Percentiles rank a stretch among this genome's conserved stretches.
Conservation (phyloP, 2,329 filamentous ascomycete species). For the Lachnum nothofagi region DNA sequence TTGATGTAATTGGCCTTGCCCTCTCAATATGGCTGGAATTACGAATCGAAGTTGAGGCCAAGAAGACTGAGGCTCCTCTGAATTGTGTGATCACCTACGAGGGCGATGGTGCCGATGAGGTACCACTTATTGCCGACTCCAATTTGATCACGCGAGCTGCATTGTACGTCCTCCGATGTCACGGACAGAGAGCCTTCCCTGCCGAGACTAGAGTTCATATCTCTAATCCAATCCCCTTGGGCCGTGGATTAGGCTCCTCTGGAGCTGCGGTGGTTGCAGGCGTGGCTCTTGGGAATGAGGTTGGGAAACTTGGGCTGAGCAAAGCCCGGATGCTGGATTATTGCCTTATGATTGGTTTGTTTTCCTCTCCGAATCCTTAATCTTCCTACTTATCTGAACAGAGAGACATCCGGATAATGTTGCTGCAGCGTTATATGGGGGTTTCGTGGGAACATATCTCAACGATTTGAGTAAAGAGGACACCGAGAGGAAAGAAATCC, state of each 20-base stretch:
- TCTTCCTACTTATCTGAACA: constrained; percentile 27
- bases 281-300: constrained; percentile 86
- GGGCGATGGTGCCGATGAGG: constrained; percentile 63
- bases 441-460: constrained; percentile 93
- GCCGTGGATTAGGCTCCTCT: constrained; percentile 88
- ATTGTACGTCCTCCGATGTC: constrained; percentile 89
- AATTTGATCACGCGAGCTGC: constrained; percentile 94
- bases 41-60: constrained; percentile 65
- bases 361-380: background rate
- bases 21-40: constrained; percentile 92
- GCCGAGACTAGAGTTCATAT: constrained; percentile 86
- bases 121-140: constrained; percentile 75
- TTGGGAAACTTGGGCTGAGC: constrained; percentile 71
- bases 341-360: constrained; percentile 86
- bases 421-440: constrained; percentile 88
- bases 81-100: constrained; percentile 92
- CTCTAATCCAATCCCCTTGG: constrained; percentile 89
- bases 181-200: constrained; percentile 80
- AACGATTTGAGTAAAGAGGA: constrained; percentile 88
- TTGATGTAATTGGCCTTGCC: constrained; percentile 94
- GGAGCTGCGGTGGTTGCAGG: constrained; percentile 93
- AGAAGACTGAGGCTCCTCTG: constrained; percentile 55
- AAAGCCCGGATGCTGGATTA: constrained; percentile 87
- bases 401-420: constrained; percentile 92
- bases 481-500: constrained; percentile 85